These are phyloP conservation scores for Russula compacta DNA, from an alignment of 768 basidiomycete genomes.

Conservation along the genomic window DNA sequence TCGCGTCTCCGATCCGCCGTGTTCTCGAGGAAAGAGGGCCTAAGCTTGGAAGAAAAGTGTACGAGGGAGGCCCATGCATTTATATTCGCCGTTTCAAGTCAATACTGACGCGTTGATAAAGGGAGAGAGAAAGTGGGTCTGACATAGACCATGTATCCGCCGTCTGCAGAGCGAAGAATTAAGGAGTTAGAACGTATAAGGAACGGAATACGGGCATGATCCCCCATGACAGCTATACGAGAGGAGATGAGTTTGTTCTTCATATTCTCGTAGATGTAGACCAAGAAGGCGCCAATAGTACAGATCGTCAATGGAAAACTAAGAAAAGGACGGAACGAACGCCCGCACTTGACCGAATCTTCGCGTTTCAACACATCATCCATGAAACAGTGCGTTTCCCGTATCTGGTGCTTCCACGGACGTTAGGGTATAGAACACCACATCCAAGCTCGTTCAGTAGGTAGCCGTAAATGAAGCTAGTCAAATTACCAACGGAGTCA, in stretches of 20 bases:
- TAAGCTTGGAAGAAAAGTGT: conserved; percentile 34
- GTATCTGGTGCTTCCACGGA: conserved; percentile 36
- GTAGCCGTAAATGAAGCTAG: conserved; percentile 30
- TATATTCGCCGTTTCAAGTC: neutral
- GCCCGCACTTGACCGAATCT: conserved; percentile 33
- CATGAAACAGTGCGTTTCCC: conserved; percentile 32
- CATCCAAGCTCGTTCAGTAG: conserved; percentile 35
- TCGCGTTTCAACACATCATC: conserved; percentile 38
- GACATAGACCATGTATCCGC: conserved; percentile 17
- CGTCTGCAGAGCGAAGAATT: neutral
- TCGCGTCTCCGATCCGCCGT: conserved; percentile 32
- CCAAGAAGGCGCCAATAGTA: conserved; percentile 29
- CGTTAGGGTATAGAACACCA: conserved; percentile 36
- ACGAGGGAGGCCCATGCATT: conserved; percentile 29
- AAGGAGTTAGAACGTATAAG: neutral
- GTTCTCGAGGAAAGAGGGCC: conserved; percentile 35
- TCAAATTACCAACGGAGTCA: neutral
- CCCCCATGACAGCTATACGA: conserved; percentile 36
- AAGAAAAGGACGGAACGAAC: neutral
- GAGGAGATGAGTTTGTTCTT: conserved; percentile 28
- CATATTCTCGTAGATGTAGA: conserved; percentile 28
- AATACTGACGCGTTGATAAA: neutral
- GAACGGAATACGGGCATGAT: conserved; percentile 27
- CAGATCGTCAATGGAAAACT: neutral
- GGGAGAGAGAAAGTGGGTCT: neutral